phyloP scores from a whole-genome alignment of 441 rosid genomes.

The Croton setiger region DNA sequence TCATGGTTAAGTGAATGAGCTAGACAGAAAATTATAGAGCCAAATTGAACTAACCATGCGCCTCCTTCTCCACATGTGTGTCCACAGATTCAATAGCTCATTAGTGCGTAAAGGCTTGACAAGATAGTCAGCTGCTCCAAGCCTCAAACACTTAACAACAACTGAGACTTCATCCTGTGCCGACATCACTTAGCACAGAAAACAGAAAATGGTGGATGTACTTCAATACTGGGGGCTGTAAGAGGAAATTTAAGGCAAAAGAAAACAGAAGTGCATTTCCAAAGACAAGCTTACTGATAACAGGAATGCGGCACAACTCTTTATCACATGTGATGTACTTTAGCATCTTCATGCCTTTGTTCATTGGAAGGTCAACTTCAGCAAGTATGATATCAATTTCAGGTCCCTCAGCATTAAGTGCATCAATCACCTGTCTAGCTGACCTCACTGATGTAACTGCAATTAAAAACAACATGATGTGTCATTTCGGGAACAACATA shows the following conservation, averaged over 20 bases:
- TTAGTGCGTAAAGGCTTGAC: conserved; percentile 84
- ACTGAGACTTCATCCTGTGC: conserved; percentile 91
- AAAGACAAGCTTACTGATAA: conserved; percentile 71
- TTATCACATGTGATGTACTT: conserved; percentile 84
- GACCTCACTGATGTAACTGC: conserved; percentile 87
- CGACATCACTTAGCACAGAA: conserved; percentile 77
- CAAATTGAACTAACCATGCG: conserved; percentile 69
- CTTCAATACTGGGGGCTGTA: conserved; percentile 16
- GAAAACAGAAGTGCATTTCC: conserved; percentile 5
- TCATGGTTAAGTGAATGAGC: neutral
- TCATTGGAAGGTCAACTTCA: conserved; percentile 94
- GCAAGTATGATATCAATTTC: conserved; percentile 92
- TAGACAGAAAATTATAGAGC: neutral
- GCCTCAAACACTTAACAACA: conserved; percentile 93
- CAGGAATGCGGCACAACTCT: conserved; percentile 83
- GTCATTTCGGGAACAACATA: conserved; percentile 1
- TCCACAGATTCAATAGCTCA: conserved; percentile 94
- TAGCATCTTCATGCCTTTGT: conserved; percentile 93
- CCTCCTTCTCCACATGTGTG: conserved; percentile 99
- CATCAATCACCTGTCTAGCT: conserved; percentile 94
- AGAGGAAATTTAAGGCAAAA: conserved; percentile 6
- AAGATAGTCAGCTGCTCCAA: conserved; percentile 80
- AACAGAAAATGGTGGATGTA: no score
- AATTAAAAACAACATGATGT: conserved; percentile 20
- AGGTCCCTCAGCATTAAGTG: conserved; percentile 92